phyloP scores from a whole-genome alignment of 1,139 yeast species.

The Meyerozyma guilliermondii region DNA sequence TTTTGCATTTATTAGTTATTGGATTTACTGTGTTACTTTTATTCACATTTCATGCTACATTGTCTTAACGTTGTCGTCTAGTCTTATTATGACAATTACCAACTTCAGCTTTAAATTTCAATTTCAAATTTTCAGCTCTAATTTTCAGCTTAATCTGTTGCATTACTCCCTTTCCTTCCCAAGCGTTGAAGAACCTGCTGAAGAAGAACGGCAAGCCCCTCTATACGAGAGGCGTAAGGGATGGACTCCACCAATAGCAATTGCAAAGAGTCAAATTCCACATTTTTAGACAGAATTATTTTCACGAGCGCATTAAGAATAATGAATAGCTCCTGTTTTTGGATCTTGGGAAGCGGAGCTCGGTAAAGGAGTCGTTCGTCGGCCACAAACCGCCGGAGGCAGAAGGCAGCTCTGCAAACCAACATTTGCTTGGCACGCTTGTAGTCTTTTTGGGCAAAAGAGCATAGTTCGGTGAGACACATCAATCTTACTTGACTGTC shows the following conservation, averaged over 20 bases:
- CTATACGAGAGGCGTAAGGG: slow-evolving; percentile 19
- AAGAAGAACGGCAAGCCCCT: slow-evolving; percentile 8
- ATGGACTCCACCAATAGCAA: slow-evolving; percentile 19
- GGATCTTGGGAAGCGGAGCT: slow-evolving; percentile 34
- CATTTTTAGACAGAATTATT: slow-evolving; percentile 3
- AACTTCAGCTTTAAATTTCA: no score
- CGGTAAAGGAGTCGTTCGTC: slow-evolving; percentile 25
- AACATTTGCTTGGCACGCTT: slow-evolving; percentile 9
- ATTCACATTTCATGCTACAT: no score
- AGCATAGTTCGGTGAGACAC: slow-evolving; percentile 42
- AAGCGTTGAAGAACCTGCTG: neutral
- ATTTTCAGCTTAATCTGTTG: no score
- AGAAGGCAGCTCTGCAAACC: slow-evolving; percentile 26
- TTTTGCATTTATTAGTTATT: no score
- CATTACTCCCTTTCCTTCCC: neutral
- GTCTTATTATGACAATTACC: no score
- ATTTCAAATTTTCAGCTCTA: no score
- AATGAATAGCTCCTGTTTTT: slow-evolving; percentile 26
- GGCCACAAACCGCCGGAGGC: slow-evolving; percentile 31
- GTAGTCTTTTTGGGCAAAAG: neutral
- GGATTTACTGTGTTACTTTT: no score
- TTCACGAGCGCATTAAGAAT: slow-evolving; percentile 19
- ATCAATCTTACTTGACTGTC: slow-evolving; percentile 36
- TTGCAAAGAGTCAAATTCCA: neutral
- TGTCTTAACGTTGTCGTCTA: no score